phyloP scores from a whole-genome alignment of 495 filamentous ascomycete genomes.

The Acidomyces sp. region DNA sequence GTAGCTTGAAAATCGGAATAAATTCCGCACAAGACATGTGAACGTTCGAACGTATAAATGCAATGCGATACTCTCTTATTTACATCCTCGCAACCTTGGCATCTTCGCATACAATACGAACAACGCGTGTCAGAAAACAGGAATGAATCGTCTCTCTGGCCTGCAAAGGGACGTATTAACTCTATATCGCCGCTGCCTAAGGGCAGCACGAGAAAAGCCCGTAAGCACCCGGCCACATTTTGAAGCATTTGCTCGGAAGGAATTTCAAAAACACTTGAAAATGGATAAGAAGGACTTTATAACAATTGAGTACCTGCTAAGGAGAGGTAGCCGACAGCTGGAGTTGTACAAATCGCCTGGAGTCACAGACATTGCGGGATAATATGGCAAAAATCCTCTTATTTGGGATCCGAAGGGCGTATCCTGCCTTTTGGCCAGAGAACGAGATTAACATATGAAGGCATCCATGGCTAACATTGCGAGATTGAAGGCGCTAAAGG shows the following conservation, averaged over 20 bases:
- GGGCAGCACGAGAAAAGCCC: slow-evolving; percentile 71
- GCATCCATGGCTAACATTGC: too few species aligned
- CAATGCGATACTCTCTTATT: too few species aligned
- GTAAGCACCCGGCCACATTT: slow-evolving; percentile 27
- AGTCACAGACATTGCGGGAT: slow-evolving; percentile 61
- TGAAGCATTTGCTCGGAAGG: slow-evolving; percentile 37
- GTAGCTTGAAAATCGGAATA: too few species aligned
- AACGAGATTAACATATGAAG: too few species aligned
- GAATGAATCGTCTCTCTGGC: slow-evolving; percentile 53
- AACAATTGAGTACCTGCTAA: slow-evolving; percentile 75
- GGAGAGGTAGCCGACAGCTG: slow-evolving; percentile 73
- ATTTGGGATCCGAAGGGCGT: too few species aligned
- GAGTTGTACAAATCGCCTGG: slow-evolving; percentile 72
- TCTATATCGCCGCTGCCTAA: slow-evolving; percentile 74
- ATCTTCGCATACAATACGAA: neutral
- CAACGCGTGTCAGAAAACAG: neutral
- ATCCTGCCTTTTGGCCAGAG: too few species aligned
- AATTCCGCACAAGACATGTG: too few species aligned
- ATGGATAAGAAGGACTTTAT: slow-evolving; percentile 80
- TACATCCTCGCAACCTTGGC: too few species aligned
- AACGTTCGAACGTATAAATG: too few species aligned
- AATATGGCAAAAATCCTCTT: slow-evolving; percentile 11
- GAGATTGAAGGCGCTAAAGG: too few species aligned
- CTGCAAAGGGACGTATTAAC: slow-evolving; percentile 81
- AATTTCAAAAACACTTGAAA: slow-evolving; percentile 58